Evolutionary conservation across 768 basidiomycete species (phyloP).

Genomic region (Boletus subparvulus): DNA sequence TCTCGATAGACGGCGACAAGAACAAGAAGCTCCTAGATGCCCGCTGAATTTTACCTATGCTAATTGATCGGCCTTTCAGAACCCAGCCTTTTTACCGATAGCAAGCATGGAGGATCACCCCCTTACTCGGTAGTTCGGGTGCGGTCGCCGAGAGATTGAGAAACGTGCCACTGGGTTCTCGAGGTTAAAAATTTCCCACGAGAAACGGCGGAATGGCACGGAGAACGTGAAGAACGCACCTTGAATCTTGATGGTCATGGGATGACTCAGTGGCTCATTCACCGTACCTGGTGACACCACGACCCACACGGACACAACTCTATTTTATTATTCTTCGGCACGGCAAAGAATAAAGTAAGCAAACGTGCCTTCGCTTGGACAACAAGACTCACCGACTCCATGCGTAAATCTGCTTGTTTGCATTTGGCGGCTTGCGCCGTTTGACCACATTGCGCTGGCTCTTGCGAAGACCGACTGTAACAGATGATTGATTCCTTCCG

Average conservation of each 20-base stretch:
- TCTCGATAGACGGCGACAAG: background rate
- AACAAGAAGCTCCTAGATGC: background rate
- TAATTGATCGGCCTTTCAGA: slow-evolving; percentile 3
- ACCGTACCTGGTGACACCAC: background rate
- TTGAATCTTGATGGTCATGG: background rate
- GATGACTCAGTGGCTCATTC: background rate
- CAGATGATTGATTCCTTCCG: too few species aligned
- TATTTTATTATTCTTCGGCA: background rate
- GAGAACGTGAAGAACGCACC: background rate
- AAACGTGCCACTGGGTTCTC: background rate
- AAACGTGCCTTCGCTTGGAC: slow-evolving; percentile 7
- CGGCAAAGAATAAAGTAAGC: background rate
- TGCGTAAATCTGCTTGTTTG: background rate
- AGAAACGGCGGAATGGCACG: background rate
- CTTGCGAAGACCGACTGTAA: background rate
- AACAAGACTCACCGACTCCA: background rate
- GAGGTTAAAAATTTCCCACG: background rate
- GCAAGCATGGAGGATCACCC: background rate
- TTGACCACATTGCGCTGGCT: background rate
- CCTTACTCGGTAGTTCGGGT: background rate
- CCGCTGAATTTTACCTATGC: background rate
- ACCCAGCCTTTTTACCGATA: background rate
- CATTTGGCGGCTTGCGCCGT: background rate
- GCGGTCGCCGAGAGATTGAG: background rate
- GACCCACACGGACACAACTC: background rate